Evolutionary conservation across 2,329 filamentous ascomycete species (phyloP).

Genomic region (Alternaria incomplexa): DNA sequence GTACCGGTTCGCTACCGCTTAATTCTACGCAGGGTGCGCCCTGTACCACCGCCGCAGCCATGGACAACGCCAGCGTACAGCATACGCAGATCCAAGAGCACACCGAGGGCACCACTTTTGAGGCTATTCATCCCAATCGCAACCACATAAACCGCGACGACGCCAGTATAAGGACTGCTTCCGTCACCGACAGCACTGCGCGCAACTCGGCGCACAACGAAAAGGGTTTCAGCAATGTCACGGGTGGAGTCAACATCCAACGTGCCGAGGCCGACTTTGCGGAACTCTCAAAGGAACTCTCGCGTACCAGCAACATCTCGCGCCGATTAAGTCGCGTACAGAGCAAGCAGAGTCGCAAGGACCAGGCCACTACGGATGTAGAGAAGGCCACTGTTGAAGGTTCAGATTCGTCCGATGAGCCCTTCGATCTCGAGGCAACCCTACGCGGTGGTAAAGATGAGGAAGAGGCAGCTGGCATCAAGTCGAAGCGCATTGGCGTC

Average conservation of each 20-base stretch:
- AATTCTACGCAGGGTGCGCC: conserved; percentile 21
- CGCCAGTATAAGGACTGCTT: conserved; percentile 28
- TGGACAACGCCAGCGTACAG: conserved; percentile 34
- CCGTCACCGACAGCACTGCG: conserved; percentile 26
- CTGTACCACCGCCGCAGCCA: conserved; percentile 22
- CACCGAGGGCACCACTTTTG: conserved; percentile 32
- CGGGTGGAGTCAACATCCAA: conserved; percentile 63
- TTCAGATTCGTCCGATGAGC: conserved; percentile 49
- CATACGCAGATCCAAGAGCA: conserved; percentile 28
- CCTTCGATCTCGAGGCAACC: conserved; percentile 77
- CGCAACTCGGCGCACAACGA: conserved; percentile 31
- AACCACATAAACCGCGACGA: conserved; percentile 20
- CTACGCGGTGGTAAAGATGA: conserved; percentile 74
- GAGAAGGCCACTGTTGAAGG: conserved; percentile 60
- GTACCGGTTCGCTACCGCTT: neutral
- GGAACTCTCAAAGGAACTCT: conserved; percentile 62
- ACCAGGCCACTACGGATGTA: conserved; percentile 54
- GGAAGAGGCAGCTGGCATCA: conserved; percentile 78
- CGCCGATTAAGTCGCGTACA: conserved; percentile 52
- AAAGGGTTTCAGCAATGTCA: conserved; percentile 20
- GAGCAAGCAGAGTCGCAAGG: conserved; percentile 52
- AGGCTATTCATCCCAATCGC: conserved; percentile 35
- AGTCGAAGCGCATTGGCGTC: conserved; percentile 73
- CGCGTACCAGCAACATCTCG: conserved; percentile 47
- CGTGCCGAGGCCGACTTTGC: conserved; percentile 74